Conservation (phyloP, 31 red algal genomes). For the Endocladia muricata region DNA sequence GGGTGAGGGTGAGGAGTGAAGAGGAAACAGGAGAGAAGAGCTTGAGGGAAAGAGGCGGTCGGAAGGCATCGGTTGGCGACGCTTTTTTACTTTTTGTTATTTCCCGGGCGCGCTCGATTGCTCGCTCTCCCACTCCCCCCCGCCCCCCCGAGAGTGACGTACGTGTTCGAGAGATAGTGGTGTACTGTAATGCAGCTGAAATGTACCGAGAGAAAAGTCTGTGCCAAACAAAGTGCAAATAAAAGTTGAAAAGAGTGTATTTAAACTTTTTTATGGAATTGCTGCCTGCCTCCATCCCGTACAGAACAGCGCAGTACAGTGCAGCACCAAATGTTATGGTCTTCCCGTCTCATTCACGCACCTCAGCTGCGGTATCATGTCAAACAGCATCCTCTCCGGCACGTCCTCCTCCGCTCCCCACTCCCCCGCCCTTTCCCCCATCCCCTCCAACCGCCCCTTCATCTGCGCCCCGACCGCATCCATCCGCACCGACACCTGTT, state of each 20-base stretch:
- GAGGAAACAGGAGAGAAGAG: background rate
- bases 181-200: background rate
- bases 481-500: slow-evolving; percentile 28
- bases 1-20: background rate
- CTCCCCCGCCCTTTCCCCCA: too few relatives aligned
- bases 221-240: background rate
- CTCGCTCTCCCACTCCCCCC: background rate
- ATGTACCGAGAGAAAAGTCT: background rate
- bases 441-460: slow-evolving; percentile 8
- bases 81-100: too few relatives aligned
- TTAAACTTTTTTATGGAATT: background rate
- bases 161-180: background rate
- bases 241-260: background rate
- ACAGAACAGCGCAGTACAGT: background rate
- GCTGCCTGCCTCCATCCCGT: background rate
- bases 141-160: background rate
- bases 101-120: background rate
- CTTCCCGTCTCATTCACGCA: too few relatives aligned
- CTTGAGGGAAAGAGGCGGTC: background rate
- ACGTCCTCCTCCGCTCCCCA: too few relatives aligned
- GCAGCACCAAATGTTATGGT: background rate
- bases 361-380: too few relatives aligned
- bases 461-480: slow-evolving; percentile 30
- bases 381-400: too few relatives aligned
- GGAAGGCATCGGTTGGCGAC: too few relatives aligned